Conservation (phyloP, 805 yeast genomes). For the Candida golubevii region DNA sequence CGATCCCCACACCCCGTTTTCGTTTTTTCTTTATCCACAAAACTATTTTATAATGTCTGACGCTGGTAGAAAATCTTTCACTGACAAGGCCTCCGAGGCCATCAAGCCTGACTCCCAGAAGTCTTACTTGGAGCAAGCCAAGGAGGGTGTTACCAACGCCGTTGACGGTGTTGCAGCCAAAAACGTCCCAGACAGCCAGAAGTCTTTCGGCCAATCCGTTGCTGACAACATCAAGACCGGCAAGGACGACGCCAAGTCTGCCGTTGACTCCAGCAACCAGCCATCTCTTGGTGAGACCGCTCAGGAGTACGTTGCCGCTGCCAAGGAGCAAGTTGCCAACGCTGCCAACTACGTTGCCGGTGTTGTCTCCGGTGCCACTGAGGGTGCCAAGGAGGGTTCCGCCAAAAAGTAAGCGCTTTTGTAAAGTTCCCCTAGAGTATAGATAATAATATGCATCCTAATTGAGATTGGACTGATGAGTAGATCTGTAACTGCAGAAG, state of each 20-base stretch:
- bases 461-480: too few species aligned
- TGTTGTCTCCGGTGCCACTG: slow-evolving; percentile 54
- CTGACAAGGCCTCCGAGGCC: slow-evolving; percentile 64
- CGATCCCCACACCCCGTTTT: not conserved
- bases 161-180: slow-evolving; percentile 60
- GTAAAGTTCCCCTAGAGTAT: not conserved
- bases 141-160: slow-evolving; percentile 65
- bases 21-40: not conserved
- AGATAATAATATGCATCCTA: too few species aligned
- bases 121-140: slow-evolving; percentile 57
- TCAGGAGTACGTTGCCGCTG: slow-evolving; percentile 46
- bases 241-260: slow-evolving; percentile 46
- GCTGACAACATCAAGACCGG: slow-evolving; percentile 59
- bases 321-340: slow-evolving; percentile 51
- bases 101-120: slow-evolving; percentile 71
- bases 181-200: slow-evolving; percentile 60
- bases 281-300: slow-evolving; percentile 40
- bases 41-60: slow-evolving; percentile 28
- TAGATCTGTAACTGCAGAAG: too few species aligned
- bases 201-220: slow-evolving; percentile 65
- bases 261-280: slow-evolving; percentile 19
- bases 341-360: slow-evolving; percentile 55
- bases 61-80: slow-evolving; percentile 70
- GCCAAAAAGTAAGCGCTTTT: slow-evolving; percentile 20
- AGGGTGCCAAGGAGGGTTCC: slow-evolving; percentile 40